Conservation (phyloP, 2,329 filamentous ascomycete genomes). For the Magnaporthiopsis rhizophila region DNA sequence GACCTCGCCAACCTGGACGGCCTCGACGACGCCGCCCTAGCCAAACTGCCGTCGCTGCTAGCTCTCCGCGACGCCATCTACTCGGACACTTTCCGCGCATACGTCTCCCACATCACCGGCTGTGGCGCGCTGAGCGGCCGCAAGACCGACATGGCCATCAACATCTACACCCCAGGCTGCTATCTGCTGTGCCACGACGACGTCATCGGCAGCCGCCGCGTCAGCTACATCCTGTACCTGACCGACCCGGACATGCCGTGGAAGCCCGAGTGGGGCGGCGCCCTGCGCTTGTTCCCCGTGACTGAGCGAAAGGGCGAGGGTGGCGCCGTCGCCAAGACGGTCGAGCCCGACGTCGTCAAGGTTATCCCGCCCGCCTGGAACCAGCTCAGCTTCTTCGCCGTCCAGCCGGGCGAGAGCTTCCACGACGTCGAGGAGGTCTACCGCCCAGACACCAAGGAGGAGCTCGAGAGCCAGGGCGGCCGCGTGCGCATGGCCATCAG, state of each 20-base stretch:
- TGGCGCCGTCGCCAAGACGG: conserved; percentile 70
- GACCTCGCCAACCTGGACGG: conserved; percentile 96
- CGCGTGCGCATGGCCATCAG: conserved; percentile 95
- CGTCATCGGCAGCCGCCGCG: conserved; percentile 90
- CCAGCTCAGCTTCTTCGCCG: conserved; percentile 95
- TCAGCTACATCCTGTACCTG: conserved; percentile 96
- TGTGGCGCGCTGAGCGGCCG: conserved; percentile 81
- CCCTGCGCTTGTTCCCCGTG: conserved; percentile 76
- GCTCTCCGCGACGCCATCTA: conserved; percentile 91
- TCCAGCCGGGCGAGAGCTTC: conserved; percentile 97
- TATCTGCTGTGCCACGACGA: conserved; percentile 96
- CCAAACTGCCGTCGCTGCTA: conserved; percentile 82
- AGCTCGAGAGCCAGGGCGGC: conserved; percentile 60
- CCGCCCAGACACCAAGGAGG: conserved; percentile 48
- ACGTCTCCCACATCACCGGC: conserved; percentile 76
- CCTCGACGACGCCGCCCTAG: conserved; percentile 75
- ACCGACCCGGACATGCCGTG: conserved; percentile 87
- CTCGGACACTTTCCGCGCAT: conserved; percentile 80
- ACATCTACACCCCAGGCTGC: conserved; percentile 93
- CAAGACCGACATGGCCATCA: conserved; percentile 99
- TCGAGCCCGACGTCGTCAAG: conserved; percentile 68
- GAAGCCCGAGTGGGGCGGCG: conserved; percentile 89
- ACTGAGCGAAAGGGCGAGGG: conserved; percentile 56
- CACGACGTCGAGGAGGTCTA: conserved; percentile 99
- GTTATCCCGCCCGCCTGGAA: conserved; percentile 93